Evolutionary conservation across 2,329 filamentous ascomycete genomes (phyloP).

Genomic region (Hypoxylon sp.): DNA sequence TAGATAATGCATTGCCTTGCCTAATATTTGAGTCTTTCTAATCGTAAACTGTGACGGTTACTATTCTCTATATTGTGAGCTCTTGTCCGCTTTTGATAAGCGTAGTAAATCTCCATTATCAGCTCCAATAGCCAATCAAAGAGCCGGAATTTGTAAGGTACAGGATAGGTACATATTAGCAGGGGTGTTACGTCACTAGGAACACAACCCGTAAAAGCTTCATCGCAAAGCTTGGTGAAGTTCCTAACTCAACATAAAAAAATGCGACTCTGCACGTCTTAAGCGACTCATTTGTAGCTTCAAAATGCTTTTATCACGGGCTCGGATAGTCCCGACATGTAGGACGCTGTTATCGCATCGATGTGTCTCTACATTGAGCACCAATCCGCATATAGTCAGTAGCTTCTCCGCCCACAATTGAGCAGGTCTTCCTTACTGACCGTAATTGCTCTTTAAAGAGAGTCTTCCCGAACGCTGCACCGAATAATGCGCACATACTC

Average conservation of each 20-base stretch:
- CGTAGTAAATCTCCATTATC: neutral
- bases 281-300: slow-evolving; percentile 1
- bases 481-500: slow-evolving; percentile 66
- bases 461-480: slow-evolving; percentile 66
- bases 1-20: neutral
- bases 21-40: no score
- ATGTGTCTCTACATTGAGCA: slow-evolving; percentile 62
- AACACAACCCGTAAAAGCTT: slow-evolving; percentile 4
- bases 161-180: neutral
- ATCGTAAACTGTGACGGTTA: no score
- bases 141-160: neutral
- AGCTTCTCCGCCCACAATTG: slow-evolving; percentile 4
- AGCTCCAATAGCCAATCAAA: neutral
- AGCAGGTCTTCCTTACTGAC: slow-evolving; percentile 31
- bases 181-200: slow-evolving; percentile 21
- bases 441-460: slow-evolving; percentile 61
- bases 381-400: slow-evolving; percentile 70
- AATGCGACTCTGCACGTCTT: slow-evolving; percentile 1
- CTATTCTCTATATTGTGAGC: no score
- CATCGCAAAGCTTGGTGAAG: neutral
- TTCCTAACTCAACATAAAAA: neutral
- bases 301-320: slow-evolving; percentile 55
- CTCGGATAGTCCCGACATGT: slow-evolving; percentile 49
- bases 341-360: slow-evolving; percentile 50
- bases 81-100: no score